Evolutionary conservation across 495 filamentous ascomycete species (phyloP), one percentile per base, ranked within the genome.

Genomic region (Aspergillus avenaceus): DNA sequence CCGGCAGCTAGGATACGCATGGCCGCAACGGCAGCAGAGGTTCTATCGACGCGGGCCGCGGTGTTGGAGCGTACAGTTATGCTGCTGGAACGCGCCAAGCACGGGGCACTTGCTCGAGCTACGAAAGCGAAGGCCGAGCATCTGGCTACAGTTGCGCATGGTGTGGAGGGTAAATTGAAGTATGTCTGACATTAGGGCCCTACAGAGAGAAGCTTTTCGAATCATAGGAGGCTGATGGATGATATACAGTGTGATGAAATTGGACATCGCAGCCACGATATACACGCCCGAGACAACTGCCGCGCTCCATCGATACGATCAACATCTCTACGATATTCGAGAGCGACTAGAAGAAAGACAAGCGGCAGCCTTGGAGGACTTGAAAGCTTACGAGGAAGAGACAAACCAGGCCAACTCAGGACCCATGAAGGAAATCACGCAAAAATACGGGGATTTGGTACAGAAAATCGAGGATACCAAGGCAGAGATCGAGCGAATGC

Each of bases 21-120:
- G 66, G 70, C 71, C 12, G 60, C 61, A 11, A 68, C 56, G 2
- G 72, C 72, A 7, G 65, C 70, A 18, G 56, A 54, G 24, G 61
- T 76, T 1, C 47, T 76, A 23, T 60, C 65, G 11, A 47, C 53
- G 19, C 61, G 62, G 11, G 58, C 69, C 8, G 59, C 52, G 19
- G 47, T 73, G 1, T 40, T 76, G 5, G 72, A 76, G 58, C 63
- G 65, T n/a, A 67, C 63, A 18, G 63, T 76, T 24, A 56, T 67
- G 7, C 53, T 69, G 11, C 65, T 85, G 5, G 82, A 85, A 56
- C 71, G 77, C 40, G 74, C 67, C 8, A 87, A 86, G 55, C 85
- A 90, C 66, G 86, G 86, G 31, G 65, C 76, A 3, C 54, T 88
- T 3, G 77, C 86, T 6, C 72, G 85, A 5, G 67, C 67, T 43